Evolutionary conservation across 1,284 basidiomycete species (phyloP), one percentile per base, ranked within the genome.

Genomic region (Sphagnurus paluster): DNA sequence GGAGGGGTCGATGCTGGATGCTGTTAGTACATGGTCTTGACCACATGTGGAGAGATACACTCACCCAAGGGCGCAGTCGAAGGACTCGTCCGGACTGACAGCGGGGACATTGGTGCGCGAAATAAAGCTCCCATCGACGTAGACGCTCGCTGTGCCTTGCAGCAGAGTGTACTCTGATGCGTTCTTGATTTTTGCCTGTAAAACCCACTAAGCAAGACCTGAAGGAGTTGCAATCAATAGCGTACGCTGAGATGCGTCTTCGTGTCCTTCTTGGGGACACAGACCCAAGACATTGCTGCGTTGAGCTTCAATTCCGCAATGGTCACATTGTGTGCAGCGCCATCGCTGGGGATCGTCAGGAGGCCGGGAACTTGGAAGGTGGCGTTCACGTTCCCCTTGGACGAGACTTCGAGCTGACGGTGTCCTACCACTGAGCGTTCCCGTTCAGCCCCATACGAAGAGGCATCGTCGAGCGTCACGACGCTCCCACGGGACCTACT

Each of bases 41-140:
- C 7, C 13, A 29, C 2, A n/a, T 14, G 20, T 13, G 2, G 17
- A n/a, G 24, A 5, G 14, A 23, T 8, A 28, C 4, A 37, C 63
- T 16, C 47, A 70, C 68, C 69, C 69, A 2, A 71, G 60, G n/a
- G 69, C 61, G 53, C 64, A 66, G 33, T 65, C 58, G 35, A 68
- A 66, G 37, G 47, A 61, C 45, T 66, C 65, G 25, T 64, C 55
- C 5, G 66, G 63, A 35, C 63, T 66, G 5, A 66, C 61, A 8
- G 49, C 40, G 5, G 62, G 60, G 4, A 68, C 50, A 5, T 56
- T 42, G 3, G 67, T 59, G 11, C 58, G 56, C 5, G 65, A 59
- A 17, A 66, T 64, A 49, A 67, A 68, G 33, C 62, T 62, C 9
- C 56, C 65, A 43, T 74, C 69, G 2, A 72, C 64, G 46, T 71